Evolutionary conservation across 805 yeast species (phyloP), one percentile per base, ranked within the genome.

Genomic region (Sungouiozyma intestinalis): DNA sequence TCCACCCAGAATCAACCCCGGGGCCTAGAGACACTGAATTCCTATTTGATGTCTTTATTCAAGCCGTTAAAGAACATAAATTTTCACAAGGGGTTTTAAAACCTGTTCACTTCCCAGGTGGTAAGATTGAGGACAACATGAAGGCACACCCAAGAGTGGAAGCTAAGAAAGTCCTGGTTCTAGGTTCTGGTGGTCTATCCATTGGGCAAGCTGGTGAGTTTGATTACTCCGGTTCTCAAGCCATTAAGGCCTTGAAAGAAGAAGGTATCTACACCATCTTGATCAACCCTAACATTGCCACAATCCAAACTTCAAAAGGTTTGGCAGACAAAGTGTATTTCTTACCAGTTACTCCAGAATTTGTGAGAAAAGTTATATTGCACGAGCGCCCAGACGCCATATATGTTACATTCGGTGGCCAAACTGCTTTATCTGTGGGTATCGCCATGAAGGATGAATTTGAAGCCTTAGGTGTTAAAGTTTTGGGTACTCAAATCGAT

Each of bases 171-270:
- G 96, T 87, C 27, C 76, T 87, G 52, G 90, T 87, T 45, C 76
- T 92, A 57, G 98, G 98, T 57, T 88, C 97, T 40, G 98, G 98
- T 72, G 98, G 98, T 63, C 73, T 92, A 57, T 85, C 95, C 43
- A 92, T 92, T 62, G 98, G 98, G 52, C 98, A 92, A 72, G 98
- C 98, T 49, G 98, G 98, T 67, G 98, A 92, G 69, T 92, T 92
- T 60, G 98, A 92, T 65, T 92, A 92, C 69, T 87, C 97, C 37
- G 98, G 98, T 59, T 86, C 96, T 43, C 98, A 92, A 69, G 98
- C 98, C 45, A 92, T 92, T 68, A 92, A 92, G 68, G 98, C 98
- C 38, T 74, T 92, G 68, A 90, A 86, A 66, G 97, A 92, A 71
- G 97, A 88, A 68, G 96, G 96, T 48, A 92, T 90, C 50, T 86